These are phyloP conservation scores for Salvia sclarea DNA, from an alignment of 305 asterid genomes.

Conservation along the genomic window DNA sequence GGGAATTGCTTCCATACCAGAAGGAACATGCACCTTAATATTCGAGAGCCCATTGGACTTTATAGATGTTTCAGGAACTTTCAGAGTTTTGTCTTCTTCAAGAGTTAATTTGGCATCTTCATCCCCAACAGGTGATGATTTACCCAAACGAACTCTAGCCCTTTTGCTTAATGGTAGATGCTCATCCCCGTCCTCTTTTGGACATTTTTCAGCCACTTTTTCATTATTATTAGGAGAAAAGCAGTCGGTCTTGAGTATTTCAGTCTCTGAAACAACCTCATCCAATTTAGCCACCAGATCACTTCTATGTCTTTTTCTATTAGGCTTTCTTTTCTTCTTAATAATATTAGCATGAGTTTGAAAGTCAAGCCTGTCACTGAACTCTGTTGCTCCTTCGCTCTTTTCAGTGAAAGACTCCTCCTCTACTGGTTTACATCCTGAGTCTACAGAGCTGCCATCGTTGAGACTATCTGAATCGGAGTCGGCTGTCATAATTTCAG, in stretches of 20 bases:
- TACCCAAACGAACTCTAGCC: slow-evolving; percentile 91
- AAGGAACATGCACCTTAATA: slow-evolving; percentile 44
- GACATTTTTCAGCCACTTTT: slow-evolving; percentile 37
- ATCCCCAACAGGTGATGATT: slow-evolving; percentile 49
- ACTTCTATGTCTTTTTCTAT: slow-evolving; percentile 54
- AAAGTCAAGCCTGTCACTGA: slow-evolving; percentile 62
- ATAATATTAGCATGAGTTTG: slow-evolving; percentile 49
- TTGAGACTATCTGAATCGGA: slow-evolving; percentile 65
- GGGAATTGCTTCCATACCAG: slow-evolving; percentile 36
- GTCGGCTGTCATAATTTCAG: slow-evolving; percentile 59
- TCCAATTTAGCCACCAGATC: slow-evolving; percentile 47
- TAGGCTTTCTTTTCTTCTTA: slow-evolving; percentile 77
- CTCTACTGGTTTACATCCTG: slow-evolving; percentile 44
- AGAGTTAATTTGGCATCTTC: slow-evolving; percentile 40
- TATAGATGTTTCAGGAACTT: slow-evolving; percentile 44
- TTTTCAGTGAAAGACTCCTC: slow-evolving; percentile 41
- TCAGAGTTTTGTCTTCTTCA: slow-evolving; percentile 44
- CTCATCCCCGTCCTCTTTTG: slow-evolving; percentile 82
- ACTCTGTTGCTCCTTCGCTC: slow-evolving; percentile 51
- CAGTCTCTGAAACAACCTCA: slow-evolving; percentile 45
- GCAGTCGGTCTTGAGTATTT: slow-evolving; percentile 36
- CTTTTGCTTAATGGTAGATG: slow-evolving; percentile 90
- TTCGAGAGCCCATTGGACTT: slow-evolving; percentile 38
- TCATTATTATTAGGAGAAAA: slow-evolving; percentile 39
- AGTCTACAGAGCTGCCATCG: slow-evolving; percentile 60